phyloP scores from a whole-genome alignment of 192 early-diverging fungal genomes.

The Backusella macrospora region DNA sequence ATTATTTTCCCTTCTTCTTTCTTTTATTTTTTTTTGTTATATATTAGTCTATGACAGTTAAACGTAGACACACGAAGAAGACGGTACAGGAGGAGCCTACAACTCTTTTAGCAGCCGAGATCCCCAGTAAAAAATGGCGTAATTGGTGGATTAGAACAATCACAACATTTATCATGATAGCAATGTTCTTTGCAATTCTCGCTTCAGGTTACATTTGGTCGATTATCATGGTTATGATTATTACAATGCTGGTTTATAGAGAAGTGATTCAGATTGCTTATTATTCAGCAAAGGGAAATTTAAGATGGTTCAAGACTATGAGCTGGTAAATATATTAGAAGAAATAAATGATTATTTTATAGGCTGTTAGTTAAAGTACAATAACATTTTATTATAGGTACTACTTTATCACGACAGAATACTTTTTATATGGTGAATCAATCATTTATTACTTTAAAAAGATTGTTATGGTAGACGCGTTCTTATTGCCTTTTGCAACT shows the following conservation, averaged over 20 bases:
- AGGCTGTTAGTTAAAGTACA: not conserved
- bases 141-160: constrained; percentile 85
- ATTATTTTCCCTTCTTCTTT: not conserved
- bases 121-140: constrained; percentile 63
- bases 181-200: constrained; percentile 72
- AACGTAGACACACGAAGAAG: not conserved
- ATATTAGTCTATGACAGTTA: not conserved
- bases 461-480: constrained; percentile 81
- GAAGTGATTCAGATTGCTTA: constrained; percentile 93
- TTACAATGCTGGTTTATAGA: constrained; percentile 86
- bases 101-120: constrained; percentile 50
- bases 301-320: constrained; percentile 92
- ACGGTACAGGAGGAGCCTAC: not conserved
- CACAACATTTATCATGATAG: constrained; percentile 91
- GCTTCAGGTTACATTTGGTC: constrained; percentile 84
- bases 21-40: not conserved
- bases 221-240: constrained; percentile 80
- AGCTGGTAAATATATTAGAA: constrained; percentile 65
- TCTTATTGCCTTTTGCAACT: constrained; percentile 80
- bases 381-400: constrained; percentile 56
- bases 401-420: constrained; percentile 87
- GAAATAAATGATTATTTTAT: not conserved
- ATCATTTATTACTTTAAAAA: constrained; percentile 89
- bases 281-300: constrained; percentile 78
- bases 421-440: constrained; percentile 94